Evolutionary conservation across 2,329 filamentous ascomycete species (phyloP).

Genomic region (Orbilia brochopaga): DNA sequence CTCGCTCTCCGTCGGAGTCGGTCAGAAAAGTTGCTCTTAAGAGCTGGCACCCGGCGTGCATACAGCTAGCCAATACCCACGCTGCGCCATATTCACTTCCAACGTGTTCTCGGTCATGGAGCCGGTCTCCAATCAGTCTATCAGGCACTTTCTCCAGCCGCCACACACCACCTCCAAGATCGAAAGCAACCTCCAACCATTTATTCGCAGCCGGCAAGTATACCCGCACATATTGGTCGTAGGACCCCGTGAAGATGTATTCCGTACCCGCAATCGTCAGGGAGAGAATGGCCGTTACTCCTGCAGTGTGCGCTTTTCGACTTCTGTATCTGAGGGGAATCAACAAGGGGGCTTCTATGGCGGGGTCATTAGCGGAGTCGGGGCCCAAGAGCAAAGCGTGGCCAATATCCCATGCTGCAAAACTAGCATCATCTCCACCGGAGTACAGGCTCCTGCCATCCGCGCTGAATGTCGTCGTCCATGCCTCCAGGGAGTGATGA

Average conservation of each 20-base stretch:
- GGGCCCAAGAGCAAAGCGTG: not conserved
- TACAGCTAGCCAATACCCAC: constrained; percentile 81
- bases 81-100: constrained; percentile 47
- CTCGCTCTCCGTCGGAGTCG: constrained; percentile 73
- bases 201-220: constrained; percentile 61
- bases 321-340: constrained; percentile 15
- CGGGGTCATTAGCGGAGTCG: not conserved
- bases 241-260: constrained; percentile 78
- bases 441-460: constrained; percentile 33
- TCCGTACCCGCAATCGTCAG: constrained; percentile 17
- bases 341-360: not conserved
- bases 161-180: constrained; percentile 85
- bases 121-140: constrained; percentile 50
- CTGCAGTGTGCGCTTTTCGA: constrained; percentile 27
- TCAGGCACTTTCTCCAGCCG: constrained; percentile 66
- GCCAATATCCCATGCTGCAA: constrained; percentile 31
- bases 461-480: constrained; percentile 31
- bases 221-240: constrained; percentile 82
- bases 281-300: constrained; percentile 45
- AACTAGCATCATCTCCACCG: constrained; percentile 45
- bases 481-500: constrained; percentile 36
- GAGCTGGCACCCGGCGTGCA: constrained; percentile 85
- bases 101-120: not conserved
- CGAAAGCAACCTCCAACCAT: constrained; percentile 66
- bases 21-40: constrained; percentile 63